Evolutionary conservation across 2,329 filamentous ascomycete species (phyloP), one percentile per base, ranked within the genome.

Genomic region (Mollisiaceae sp.): DNA sequence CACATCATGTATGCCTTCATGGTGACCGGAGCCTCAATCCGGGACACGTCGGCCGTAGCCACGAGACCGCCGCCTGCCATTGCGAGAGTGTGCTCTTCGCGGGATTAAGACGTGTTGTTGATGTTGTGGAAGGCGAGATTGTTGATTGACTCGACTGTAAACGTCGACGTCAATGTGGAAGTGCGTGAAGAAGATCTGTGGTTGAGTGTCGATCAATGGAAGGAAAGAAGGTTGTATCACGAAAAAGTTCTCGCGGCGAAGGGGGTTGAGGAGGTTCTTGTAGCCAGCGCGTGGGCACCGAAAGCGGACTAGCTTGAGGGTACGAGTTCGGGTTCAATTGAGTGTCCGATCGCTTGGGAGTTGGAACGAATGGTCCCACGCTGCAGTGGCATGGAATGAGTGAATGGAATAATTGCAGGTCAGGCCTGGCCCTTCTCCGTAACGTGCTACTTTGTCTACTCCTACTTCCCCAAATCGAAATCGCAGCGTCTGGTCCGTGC

Each of bases 1-100:
- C 88, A 91, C 75, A 91, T 85, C 59, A 89, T 67, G 77, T 91
- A 91, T 63, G 88, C 88, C 81, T 89, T 88, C 78, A 86, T 79
- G 70, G 88, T 91, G 72, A 91, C 84, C 71, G 89, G 88, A 14
- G 89, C 88, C 82, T 91, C 89, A 75, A 90, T 84, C 68, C 83
- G 82, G 70, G 81, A 80, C n/a, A 92, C 91, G 81, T 92, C 90
- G 79, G 92, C 22, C 38, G 73, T 71, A 18, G 60, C 68, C n/a
- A 57, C 35, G 54, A 63, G 64, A 39, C 56, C 59, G 39, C 62
- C 55, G 41, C 62, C 55, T 15, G 60, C 59, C 66, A 68, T 66
- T 52, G 22, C 60, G 59, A 58, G 14, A 38, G 45, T 39, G 20
- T 61, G 59, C 52, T 52, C 41, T 62, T 57, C 32, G 59, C 62